Evolutionary conservation across 2,329 filamentous ascomycete genomes (phyloP).

Genomic region (Colletotrichum tabaci): DNA sequence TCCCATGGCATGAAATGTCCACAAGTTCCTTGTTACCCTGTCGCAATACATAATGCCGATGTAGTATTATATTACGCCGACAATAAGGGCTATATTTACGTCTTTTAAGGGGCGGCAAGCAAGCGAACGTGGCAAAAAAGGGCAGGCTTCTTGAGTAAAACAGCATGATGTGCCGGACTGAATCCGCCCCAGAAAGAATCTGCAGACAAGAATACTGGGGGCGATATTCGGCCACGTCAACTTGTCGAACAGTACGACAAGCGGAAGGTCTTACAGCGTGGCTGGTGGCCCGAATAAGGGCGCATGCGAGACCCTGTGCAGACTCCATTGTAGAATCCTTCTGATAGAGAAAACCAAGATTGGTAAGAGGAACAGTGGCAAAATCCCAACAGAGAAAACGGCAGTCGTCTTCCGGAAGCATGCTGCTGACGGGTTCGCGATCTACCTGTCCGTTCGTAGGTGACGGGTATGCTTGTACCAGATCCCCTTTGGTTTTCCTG

Average conservation of each 20-base stretch:
- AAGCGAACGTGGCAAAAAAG: conserved; percentile 34
- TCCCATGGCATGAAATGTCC: conserved; percentile 1
- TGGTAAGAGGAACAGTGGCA: background rate
- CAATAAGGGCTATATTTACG: conserved; percentile 28
- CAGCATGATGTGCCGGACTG: background rate
- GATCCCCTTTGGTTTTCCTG: background rate
- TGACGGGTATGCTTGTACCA: background rate
- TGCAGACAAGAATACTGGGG: background rate
- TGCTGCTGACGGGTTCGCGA: background rate
- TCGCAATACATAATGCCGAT: conserved; percentile 20
- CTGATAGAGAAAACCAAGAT: background rate
- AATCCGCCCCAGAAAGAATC: background rate
- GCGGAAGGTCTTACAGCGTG: background rate
- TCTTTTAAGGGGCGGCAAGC: conserved; percentile 21
- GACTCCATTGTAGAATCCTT: background rate
- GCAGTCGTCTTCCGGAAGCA: background rate
- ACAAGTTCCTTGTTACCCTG: conserved; percentile 7
- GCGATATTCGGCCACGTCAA: conserved; percentile 16
- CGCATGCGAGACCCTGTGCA: background rate
- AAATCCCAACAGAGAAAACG: background rate
- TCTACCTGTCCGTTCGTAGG: background rate
- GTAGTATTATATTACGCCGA: conserved; percentile 34
- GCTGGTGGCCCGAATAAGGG: background rate
- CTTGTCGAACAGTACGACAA: background rate
- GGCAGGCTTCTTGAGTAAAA: conserved; percentile 7